Evolutionary conservation across 257 asterid species (phyloP), one percentile per base, ranked within the genome.

Genomic region (Henckelia pumila): DNA sequence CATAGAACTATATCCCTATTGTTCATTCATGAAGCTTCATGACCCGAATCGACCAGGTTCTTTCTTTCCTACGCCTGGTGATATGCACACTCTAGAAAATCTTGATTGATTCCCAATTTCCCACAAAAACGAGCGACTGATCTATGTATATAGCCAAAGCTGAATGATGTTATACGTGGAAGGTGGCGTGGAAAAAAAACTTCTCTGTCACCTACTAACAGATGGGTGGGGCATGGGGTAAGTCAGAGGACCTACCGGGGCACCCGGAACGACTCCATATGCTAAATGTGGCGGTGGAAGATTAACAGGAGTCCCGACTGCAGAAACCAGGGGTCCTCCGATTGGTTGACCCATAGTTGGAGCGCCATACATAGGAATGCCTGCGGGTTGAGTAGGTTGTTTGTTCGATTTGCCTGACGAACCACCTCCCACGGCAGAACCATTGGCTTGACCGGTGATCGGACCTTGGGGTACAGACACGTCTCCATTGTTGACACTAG

Each of bases 321-420:
- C 92, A 8, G 95, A 85, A 59, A 80, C 95, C 29, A 86, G 79
- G 52, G 88, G 87, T 64, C 91, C 93, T 19, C 81, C 84, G 13
- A 92, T 76, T 6, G 95, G 96, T 60, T 92, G 97, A 5, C 95
- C 95, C 4, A 92, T 84, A 25, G 84, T 74, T 5, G 92, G 87
- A 6, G 81, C 70, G 9, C 86, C 92, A 25, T 85, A 83, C 61
- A 85, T 78, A 62, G 81, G 75, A 21, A 80, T 77, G 66, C 86
- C 91, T 22, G 77, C 68, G 44, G 78, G 62, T 55, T 72, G 81
- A 22, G 80, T 64, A 11, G 81, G 61, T 19, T 60, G 76, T 75
- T 87, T 84, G 85, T 61, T 79, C 9, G 89, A 58, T 70, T 85
- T 87, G 6, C 74, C 82, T 14, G 92, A 72, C 6, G 83, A 64